Evolutionary conservation across 2,329 filamentous ascomycete genomes (phyloP).

Genomic region (Trichophyton benhamiae): DNA sequence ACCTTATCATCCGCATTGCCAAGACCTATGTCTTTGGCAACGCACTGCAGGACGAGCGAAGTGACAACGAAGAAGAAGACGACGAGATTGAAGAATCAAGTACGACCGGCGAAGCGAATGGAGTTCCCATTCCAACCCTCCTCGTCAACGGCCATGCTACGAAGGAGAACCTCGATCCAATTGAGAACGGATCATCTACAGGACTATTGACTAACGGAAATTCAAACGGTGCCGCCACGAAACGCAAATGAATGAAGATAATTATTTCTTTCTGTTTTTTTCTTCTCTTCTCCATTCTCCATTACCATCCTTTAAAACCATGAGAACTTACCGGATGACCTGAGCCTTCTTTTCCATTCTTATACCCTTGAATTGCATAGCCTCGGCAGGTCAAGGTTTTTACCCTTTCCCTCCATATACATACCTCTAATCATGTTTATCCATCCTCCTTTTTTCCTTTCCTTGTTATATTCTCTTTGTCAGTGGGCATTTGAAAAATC

Average conservation of each 20-base stretch:
- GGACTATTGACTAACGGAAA: not conserved
- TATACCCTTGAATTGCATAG: slow-evolving; percentile 4
- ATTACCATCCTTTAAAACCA: not conserved
- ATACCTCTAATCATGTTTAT: not conserved
- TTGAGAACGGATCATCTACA: not conserved
- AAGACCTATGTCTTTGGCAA: slow-evolving; percentile 32
- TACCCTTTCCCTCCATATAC: not conserved
- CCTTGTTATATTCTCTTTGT: not conserved
- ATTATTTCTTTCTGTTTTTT: no score
- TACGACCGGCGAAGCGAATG: not conserved
- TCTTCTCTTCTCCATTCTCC: no score
- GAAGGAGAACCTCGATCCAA: not conserved
- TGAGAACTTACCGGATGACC: not conserved
- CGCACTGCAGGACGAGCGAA: slow-evolving; percentile 32
- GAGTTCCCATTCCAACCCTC: not conserved
- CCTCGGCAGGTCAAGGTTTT: not conserved
- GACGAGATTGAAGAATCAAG: slow-evolving; percentile 18
- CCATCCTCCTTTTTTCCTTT: not conserved
- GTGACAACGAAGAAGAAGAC: slow-evolving; percentile 34
- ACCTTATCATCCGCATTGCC: slow-evolving; percentile 34
- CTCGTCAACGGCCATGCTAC: slow-evolving; percentile 1
- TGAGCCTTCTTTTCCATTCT: not conserved
- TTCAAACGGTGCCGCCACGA: not conserved
- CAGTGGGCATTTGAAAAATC: not conserved
- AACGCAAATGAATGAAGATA: slow-evolving; percentile 3